Evolutionary conservation across 164 flowering plant species (phyloP), one percentile per base, ranked within the genome.

Genomic region (Tinospora cordifolia): DNA sequence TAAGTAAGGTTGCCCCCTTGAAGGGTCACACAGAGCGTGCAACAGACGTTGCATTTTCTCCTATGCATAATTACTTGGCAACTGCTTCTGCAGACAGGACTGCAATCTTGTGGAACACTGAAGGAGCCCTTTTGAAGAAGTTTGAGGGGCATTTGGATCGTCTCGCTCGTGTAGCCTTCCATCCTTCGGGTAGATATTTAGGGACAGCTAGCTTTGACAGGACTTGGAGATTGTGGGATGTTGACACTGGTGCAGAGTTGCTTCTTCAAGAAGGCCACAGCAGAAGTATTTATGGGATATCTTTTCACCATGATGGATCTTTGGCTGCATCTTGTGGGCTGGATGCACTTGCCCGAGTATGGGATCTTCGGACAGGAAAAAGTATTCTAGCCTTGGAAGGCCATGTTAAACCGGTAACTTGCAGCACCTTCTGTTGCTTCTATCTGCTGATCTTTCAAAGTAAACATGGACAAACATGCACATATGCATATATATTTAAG

Each of bases 191-290:
- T 57, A 95, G 85, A 65, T 95, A 91, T 82, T 72, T 95, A 78
- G 98, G 90, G 3, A 95, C 98, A 36, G 77, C 97, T 74, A 88
- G 99, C 82, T 95, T 85, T 84, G 99, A 95, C 84, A 92, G 91
- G 79, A 95, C 99, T 15, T 95, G 99, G 97, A 88, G 99, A 79
- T 67, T 95, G 74, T 95, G 98, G 99, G 96, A 92, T 78, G 68
- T 88, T 27, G 84, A 88, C 63, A 83, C 85, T 71, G 97, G 97
- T 30, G 82, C 66, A 17, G 99, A 95, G 83, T 80, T 95, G 83
- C 97, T 95, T 77, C 94, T 92, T 65, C 99, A 95, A 82, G 99
- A 95, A 87, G 99, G 99, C 41, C 99, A 95, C 70, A 92, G 98
- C 74, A 81, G 98, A 74, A 86, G 97, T 74, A 86, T 95, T 40